Evolutionary conservation across 2,329 filamentous ascomycete species (phyloP).

Genomic region (Aspergillus amoenus): DNA sequence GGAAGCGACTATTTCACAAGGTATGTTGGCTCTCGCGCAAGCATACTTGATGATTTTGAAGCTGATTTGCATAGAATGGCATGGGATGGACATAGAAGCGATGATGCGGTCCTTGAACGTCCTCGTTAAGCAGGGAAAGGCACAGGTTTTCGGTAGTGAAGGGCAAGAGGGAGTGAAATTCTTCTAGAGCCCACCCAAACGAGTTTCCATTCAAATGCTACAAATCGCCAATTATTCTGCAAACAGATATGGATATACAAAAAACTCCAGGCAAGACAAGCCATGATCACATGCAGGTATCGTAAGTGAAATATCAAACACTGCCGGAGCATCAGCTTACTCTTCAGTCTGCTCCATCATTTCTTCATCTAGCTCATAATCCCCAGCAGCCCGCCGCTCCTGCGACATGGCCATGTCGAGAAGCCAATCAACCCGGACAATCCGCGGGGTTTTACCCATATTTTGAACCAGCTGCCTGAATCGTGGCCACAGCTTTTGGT

Average conservation of each 20-base stretch:
- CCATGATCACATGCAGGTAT: conserved; percentile 5
- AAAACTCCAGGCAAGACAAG: conserved; percentile 11
- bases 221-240: conserved; percentile 8
- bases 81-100: conserved; percentile 82
- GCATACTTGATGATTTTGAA: not conserved
- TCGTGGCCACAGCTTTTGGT: conserved; percentile 73
- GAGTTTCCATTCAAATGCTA: not conserved
- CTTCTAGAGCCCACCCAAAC: conserved; percentile 59
- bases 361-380: conserved; percentile 51
- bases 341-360: conserved; percentile 25
- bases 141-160: conserved; percentile 88
- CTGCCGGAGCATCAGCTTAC: conserved; percentile 4
- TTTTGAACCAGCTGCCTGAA: conserved; percentile 78
- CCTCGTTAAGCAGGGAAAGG: conserved; percentile 85
- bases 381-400: conserved; percentile 66
- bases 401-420: conserved; percentile 88
- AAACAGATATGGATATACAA: conserved; percentile 12
- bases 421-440: conserved; percentile 87
- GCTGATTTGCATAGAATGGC: conserved; percentile 62
- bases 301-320: conserved; percentile 9
- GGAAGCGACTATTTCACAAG: conserved; percentile 71
- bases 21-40: conserved; percentile 42
- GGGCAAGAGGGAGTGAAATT: conserved; percentile 94
- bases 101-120: conserved; percentile 76
- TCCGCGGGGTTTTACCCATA: conserved; percentile 74